A percentile compares a stretch with the other conserved stretches of the same genome.
These are phyloP conservation scores for Filobasidium uniguttulatum DNA, from an alignment of 1,284 basidiomycete genomes.

Conservation along the genomic window DNA sequence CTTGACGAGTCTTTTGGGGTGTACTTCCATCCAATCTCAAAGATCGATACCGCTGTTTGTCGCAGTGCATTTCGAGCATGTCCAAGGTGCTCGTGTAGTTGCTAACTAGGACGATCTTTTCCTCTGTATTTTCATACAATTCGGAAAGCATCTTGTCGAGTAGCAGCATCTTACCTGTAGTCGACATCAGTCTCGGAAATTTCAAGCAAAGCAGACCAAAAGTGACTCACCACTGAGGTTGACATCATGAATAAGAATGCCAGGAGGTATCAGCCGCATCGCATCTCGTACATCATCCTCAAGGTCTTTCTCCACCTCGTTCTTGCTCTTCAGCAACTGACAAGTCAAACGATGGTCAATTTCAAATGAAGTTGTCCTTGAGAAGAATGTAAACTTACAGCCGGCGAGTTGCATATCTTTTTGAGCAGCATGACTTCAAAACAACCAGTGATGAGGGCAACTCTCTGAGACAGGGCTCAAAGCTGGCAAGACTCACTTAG, in stretches of 20 bases:
- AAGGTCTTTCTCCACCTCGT: slow-evolving; percentile 29
- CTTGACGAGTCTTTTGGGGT: slow-evolving; percentile 59
- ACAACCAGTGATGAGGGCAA: not conserved
- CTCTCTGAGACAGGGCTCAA: not conserved
- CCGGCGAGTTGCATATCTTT: slow-evolving; percentile 79
- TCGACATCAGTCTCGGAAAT: too few relatives aligned
- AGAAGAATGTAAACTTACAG: slow-evolving; percentile 26
- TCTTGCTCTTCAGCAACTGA: slow-evolving; percentile 54
- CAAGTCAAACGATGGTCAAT: not conserved
- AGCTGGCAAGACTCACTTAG: slow-evolving; percentile 41
- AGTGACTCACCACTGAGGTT: slow-evolving; percentile 52
- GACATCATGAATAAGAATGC: slow-evolving; percentile 52
- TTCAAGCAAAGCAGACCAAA: not conserved
- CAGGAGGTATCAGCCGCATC: slow-evolving; percentile 51
- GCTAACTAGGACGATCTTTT: slow-evolving; percentile 86
- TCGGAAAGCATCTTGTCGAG: slow-evolving; percentile 57
- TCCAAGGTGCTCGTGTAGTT: slow-evolving; percentile 85
- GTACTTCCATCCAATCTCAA: slow-evolving; percentile 82
- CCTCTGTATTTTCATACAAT: slow-evolving; percentile 56
- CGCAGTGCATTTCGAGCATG: slow-evolving; percentile 75
- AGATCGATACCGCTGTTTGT: slow-evolving; percentile 59
- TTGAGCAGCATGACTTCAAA: slow-evolving; percentile 43
- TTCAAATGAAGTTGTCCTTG: not conserved
- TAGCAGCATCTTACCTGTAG: slow-evolving; percentile 58
- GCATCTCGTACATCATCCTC: slow-evolving; percentile 44